Evolutionary conservation across 2,329 filamentous ascomycete species (phyloP).

Genomic region (Shiraia sp.): DNA sequence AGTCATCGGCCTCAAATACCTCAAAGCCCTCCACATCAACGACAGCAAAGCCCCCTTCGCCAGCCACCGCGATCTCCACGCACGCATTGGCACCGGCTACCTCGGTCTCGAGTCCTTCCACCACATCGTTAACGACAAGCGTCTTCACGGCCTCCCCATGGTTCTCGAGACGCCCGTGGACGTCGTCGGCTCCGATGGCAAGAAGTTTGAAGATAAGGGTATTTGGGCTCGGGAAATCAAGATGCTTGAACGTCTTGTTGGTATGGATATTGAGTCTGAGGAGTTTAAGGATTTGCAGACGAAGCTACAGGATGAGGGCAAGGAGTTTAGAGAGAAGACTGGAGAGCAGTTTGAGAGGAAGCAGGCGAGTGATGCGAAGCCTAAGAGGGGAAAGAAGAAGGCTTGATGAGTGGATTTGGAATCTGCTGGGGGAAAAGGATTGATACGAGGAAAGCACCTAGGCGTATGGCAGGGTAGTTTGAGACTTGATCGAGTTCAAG

Average conservation of each 20-base stretch:
- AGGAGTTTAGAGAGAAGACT: slow-evolving; percentile 71
- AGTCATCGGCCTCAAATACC: slow-evolving; percentile 75
- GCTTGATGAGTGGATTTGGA: neutral
- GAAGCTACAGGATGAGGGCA: slow-evolving; percentile 69
- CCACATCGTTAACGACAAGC: slow-evolving; percentile 80
- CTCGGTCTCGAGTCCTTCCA: slow-evolving; percentile 89
- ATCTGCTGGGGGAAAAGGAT: no score
- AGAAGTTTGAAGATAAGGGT: slow-evolving; percentile 72
- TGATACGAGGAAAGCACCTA: no score
- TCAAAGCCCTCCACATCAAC: slow-evolving; percentile 88
- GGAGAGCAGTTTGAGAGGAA: slow-evolving; percentile 56
- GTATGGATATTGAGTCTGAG: slow-evolving; percentile 74
- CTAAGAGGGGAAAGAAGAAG: slow-evolving; percentile 43
- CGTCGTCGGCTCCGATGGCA: slow-evolving; percentile 64
- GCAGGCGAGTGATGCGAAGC: neutral
- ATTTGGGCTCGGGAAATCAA: slow-evolving; percentile 96
- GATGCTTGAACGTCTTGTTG: slow-evolving; percentile 84
- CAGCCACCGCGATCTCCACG: slow-evolving; percentile 86
- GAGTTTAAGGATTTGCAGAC: slow-evolving; percentile 71
- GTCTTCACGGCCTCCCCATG: slow-evolving; percentile 81
- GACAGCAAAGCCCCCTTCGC: slow-evolving; percentile 89
- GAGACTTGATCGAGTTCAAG: no score
- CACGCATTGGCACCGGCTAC: slow-evolving; percentile 95
- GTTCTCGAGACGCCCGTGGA: slow-evolving; percentile 96
- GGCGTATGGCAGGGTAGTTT: no score